phyloP scores from a whole-genome alignment of 2,329 filamentous ascomycete species.

The Diplodia intermedia region DNA sequence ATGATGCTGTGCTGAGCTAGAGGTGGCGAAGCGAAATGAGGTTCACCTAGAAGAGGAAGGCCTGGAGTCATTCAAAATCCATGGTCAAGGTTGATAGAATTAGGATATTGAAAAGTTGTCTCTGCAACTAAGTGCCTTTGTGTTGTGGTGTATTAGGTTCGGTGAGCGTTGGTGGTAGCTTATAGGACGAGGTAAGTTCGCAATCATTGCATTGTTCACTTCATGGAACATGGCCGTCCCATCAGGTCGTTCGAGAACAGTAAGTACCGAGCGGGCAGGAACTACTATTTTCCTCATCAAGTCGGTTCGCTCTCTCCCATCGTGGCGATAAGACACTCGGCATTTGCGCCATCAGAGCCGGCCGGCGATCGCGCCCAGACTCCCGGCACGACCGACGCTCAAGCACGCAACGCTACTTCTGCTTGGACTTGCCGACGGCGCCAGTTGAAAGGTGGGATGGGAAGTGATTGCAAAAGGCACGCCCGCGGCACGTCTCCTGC shows the following conservation, averaged over 20 bases:
- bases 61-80: too few relatives aligned
- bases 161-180: too few relatives aligned
- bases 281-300: background rate
- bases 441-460: slow-evolving; percentile 23
- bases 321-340: slow-evolving; percentile 10
- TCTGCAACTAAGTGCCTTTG: too few relatives aligned
- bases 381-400: background rate
- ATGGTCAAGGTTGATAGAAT: too few relatives aligned
- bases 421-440: slow-evolving; percentile 17
- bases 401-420: background rate
- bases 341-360: slow-evolving; percentile 19
- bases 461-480: background rate
- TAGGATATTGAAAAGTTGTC: too few relatives aligned
- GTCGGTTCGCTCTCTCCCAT: background rate
- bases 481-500: slow-evolving; percentile 1
- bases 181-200: background rate
- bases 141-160: too few relatives aligned
- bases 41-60: too few relatives aligned
- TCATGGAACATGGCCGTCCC: background rate
- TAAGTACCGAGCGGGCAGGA: background rate
- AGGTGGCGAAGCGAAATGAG: too few relatives aligned
- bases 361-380: slow-evolving; percentile 4
- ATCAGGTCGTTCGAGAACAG: background rate
- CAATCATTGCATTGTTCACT: background rate
- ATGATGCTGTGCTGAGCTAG: too few relatives aligned